Evolutionary conservation across 2,329 filamentous ascomycete genomes (phyloP).

Genomic region (Apiospora rasikravindrae): DNA sequence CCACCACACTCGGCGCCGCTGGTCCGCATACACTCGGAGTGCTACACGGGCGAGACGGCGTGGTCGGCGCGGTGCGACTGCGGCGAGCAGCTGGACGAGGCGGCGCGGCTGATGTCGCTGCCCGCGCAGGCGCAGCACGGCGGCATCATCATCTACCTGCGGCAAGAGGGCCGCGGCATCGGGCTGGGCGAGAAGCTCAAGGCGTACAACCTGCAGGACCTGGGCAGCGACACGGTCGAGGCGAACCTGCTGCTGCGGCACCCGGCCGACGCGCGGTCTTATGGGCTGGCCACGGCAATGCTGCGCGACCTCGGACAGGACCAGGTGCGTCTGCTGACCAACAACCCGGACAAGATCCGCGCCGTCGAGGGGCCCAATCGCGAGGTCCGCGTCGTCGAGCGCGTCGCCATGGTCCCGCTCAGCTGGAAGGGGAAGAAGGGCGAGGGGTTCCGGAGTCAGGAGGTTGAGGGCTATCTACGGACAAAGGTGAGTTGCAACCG

Average conservation of each 20-base stretch:
- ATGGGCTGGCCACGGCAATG: conserved; percentile 96
- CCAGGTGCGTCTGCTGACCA: conserved; percentile 85
- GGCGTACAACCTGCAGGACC: conserved; percentile 95
- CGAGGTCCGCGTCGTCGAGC: conserved; percentile 85
- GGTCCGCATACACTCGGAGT: conserved; percentile 96
- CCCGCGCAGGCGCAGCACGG: conserved; percentile 65
- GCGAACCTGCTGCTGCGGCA: conserved; percentile 90
- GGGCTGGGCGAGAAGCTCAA: conserved; percentile 95
- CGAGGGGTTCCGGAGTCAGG: conserved; percentile 77
- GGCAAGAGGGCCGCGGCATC: conserved; percentile 95
- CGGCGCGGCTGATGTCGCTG: conserved; percentile 88
- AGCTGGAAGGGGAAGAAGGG: conserved; percentile 86
- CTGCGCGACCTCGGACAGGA: conserved; percentile 81
- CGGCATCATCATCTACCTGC: conserved; percentile 92
- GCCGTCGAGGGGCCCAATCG: conserved; percentile 91
- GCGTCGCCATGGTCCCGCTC: conserved; percentile 93
- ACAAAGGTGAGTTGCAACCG: conserved; percentile 75
- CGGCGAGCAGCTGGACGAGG: conserved; percentile 96
- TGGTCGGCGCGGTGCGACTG: conserved; percentile 99
- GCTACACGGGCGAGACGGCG: conserved; percentile 97
- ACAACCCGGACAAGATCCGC: conserved; percentile 96
- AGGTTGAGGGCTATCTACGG: conserved; percentile 91
- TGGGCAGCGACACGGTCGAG: conserved; percentile 97
- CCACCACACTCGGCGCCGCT: conserved; percentile 61
- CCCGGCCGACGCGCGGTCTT: conserved; percentile 92